These are phyloP conservation scores for Phytophthora idaei DNA, from an alignment of 352 stramenopile genomes.

Conservation along the genomic window DNA sequence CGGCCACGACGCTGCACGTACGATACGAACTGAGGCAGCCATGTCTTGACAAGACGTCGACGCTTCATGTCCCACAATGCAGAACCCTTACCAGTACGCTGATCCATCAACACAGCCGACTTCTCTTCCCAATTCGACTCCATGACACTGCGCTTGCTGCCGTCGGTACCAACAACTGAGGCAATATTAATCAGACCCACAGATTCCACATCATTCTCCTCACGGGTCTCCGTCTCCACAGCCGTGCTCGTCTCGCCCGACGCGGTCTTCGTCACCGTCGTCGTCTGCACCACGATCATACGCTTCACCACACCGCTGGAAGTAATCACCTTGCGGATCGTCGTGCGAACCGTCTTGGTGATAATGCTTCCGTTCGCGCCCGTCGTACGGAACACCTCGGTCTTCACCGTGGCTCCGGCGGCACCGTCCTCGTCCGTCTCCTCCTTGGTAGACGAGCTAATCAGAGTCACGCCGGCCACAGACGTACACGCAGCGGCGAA, in stretches of 20 bases:
- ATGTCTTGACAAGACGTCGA: constrained; percentile 34
- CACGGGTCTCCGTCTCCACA: constrained; percentile 23
- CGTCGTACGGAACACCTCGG: constrained; percentile 31
- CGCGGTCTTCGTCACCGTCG: constrained; percentile 30
- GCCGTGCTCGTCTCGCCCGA: constrained; percentile 29
- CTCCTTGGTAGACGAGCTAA: constrained; percentile 27
- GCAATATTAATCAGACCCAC: constrained; percentile 17
- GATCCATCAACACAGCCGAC: background rate
- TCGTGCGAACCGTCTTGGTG: constrained; percentile 41
- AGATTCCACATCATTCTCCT: constrained; percentile 2
- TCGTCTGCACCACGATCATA: constrained; percentile 33
- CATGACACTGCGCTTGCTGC: constrained; percentile 1
- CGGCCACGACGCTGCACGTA: constrained; percentile 39
- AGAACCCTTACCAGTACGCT: constrained; percentile 30
- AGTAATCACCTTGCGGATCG: constrained; percentile 26
- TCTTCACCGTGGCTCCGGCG: constrained; percentile 28
- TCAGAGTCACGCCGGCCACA: constrained; percentile 14
- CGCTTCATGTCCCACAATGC: constrained; percentile 36
- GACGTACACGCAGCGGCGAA: too few relatives aligned
- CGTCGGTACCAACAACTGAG: constrained; percentile 22
- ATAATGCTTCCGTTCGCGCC: constrained; percentile 28
- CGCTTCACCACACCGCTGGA: constrained; percentile 29
- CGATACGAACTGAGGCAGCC: constrained; percentile 39
- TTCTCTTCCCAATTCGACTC: constrained; percentile 18
- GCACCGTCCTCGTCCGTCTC: constrained; percentile 26